Conservation (phyloP, 495 filamentous ascomycete species). For the Pyrenula massariospora region DNA sequence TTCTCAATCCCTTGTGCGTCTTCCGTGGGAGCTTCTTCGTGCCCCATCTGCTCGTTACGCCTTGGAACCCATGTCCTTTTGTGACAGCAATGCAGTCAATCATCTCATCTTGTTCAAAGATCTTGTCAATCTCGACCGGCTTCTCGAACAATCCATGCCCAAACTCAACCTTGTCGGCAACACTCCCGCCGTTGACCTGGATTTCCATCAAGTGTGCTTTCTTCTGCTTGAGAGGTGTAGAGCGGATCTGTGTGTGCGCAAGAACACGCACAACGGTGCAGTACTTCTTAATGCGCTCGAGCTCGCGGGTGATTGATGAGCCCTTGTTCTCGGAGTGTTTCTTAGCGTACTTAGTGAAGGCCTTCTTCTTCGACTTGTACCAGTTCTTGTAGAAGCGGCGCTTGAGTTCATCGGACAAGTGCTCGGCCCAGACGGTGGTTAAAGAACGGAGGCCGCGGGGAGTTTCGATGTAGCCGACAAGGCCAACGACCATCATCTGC, state of each 20-base stretch:
- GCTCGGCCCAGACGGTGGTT: conserved; percentile 99
- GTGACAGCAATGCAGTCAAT: conserved; percentile 99
- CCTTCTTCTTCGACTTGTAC: conserved; percentile 99
- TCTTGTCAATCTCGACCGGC: conserved; percentile 77
- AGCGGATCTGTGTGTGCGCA: conserved; percentile 98
- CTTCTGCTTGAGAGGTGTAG: conserved; percentile 99
- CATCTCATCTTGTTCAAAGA: conserved; percentile 99
- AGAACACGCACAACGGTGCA: conserved; percentile 99
- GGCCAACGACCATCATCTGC: conserved; percentile 96
- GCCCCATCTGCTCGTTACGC: conserved; percentile 97
- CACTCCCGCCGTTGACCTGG: conserved; percentile 95
- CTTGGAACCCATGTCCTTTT: conserved; percentile 96
- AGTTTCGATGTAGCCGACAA: conserved; percentile 99
- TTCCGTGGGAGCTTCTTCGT: conserved; percentile 99
- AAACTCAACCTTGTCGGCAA: conserved; percentile 94
- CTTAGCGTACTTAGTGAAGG: conserved; percentile 99
- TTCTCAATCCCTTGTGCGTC: conserved; percentile 99
- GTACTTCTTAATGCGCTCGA: conserved; percentile 99
- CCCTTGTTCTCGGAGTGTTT: conserved; percentile 90
- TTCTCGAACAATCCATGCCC: conserved; percentile 95
- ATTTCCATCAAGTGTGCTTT: conserved; percentile 99
- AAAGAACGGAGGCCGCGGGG: conserved; percentile 98
- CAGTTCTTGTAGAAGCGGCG: conserved; percentile 99
- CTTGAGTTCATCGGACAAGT: conserved; percentile 96
- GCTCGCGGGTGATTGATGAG: conserved; percentile 83